Evolutionary conservation across 352 stramenopile genomes (phyloP), one percentile per base, ranked within the genome.

Genomic region (Lagenidium sp.): DNA sequence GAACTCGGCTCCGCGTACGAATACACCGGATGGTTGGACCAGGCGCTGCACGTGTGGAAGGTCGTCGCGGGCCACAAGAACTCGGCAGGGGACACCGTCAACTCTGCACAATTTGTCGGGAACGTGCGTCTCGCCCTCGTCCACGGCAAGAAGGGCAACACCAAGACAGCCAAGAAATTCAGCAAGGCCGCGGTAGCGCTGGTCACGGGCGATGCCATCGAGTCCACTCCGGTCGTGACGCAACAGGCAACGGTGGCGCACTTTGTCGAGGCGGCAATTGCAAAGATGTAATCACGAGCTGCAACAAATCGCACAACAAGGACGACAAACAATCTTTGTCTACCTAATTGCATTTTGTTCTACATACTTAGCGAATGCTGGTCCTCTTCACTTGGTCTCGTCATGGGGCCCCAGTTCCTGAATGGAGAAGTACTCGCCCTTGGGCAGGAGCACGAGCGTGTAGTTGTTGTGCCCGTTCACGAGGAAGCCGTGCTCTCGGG

Each of bases 401-500:
- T 92, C 79, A 43, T 88, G 76, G 2, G 79, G 62, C 4, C 76
- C 76, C 21, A 89, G 42, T 3, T 69, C 65, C 50, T 92, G 79
- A 13, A 89, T 47, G 32, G 84, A 29, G 29, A 79, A 81, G 39
- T 92, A 92, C 44, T 85, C 66, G 8, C 82, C 62, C 20, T 82
- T 58, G 3, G 79, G 79, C 4, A 92, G 49, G 24, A 88, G 44
- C 11, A 92, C 31, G 15, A 92, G 39, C 7, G 71, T 85, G 51
- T 83, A 89, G 43, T 84, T 72, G 47, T 92, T 92, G 63, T 52
- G 73, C 16, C 79, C 79, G 55, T 82, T 82, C 29, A 73, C 44
- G n/a, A 89, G 36, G 36, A 68, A 92, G 1, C 79, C 79, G 49
- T 92, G 79, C 44, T 92, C 79, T 41, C 66, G 61, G 34, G 22